Conservation (phyloP, 2,329 filamentous ascomycete species). For the Xylariaceae sp. region DNA sequence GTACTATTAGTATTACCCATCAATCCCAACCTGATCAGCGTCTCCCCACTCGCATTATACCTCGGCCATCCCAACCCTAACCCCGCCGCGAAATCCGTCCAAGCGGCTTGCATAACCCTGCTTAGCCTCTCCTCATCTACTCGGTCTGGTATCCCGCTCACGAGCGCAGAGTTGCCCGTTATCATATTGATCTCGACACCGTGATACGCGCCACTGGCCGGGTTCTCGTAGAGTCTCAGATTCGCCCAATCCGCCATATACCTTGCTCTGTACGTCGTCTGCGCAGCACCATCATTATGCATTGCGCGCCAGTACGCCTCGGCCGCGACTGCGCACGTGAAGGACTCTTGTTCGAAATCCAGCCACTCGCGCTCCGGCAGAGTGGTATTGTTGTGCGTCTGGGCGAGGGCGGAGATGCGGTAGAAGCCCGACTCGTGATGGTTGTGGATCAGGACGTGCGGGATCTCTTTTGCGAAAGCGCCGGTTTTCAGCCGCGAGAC, state of each 20-base stretch:
- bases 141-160: conserved; percentile 5
- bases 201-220: conserved; percentile 9
- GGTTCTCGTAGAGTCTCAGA: conserved; percentile 8
- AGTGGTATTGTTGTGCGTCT: no score
- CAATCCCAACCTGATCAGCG: conserved; percentile 8
- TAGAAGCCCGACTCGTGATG: conserved; percentile 12
- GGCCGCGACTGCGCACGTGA: conserved; percentile 8
- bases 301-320: conserved; percentile 12
- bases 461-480: conserved; percentile 2
- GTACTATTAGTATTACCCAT: conserved; percentile 4
- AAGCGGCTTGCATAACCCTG: conserved; percentile 6
- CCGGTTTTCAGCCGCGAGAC: conserved; percentile 5
- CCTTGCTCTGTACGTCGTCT: conserved; percentile 2
- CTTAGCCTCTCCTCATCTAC: neutral
- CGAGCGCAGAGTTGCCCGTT: conserved; percentile 6
- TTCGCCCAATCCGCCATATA: conserved; percentile 10
- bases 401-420: conserved; percentile 10
- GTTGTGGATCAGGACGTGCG: conserved; percentile 9
- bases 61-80: conserved; percentile 5
- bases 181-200: conserved; percentile 12
- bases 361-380: conserved; percentile 9
- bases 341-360: conserved; percentile 8
- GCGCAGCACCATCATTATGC: conserved; percentile 1
- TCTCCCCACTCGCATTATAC: conserved; percentile 2
- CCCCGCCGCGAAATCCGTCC: conserved; percentile 8